Conservation (phyloP, 352 stramenopile genomes). For the Phytophthora idaei region DNA sequence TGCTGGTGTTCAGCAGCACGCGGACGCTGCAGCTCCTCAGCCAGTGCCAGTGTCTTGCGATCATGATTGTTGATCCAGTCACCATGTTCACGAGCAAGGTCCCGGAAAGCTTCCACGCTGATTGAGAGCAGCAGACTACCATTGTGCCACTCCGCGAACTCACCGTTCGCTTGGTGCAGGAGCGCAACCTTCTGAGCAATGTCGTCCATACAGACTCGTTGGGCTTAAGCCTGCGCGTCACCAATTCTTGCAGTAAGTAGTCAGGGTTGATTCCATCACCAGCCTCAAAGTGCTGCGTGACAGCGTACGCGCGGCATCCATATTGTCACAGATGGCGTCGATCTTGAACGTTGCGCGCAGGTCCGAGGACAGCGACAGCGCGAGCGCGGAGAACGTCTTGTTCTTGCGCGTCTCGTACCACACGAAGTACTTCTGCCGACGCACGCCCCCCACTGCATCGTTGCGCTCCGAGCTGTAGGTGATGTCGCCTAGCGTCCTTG, state of each 20-base stretch:
- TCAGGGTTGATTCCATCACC: constrained; percentile 7
- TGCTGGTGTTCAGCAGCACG: neutral
- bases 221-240: neutral
- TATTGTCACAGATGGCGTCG: constrained; percentile 7
- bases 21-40: neutral
- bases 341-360: constrained; percentile 10
- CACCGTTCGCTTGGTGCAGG: neutral
- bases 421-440: neutral
- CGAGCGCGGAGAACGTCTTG: constrained; percentile 13
- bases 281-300: constrained; percentile 7
- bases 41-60: neutral
- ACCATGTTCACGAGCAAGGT: neutral
- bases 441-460: neutral
- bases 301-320: constrained; percentile 6
- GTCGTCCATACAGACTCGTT: constrained; percentile 5
- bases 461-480: constrained; percentile 3
- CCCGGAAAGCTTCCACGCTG: neutral
- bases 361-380: constrained; percentile 8
- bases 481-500: constrained; percentile 4
- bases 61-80: neutral
- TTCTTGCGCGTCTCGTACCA: constrained; percentile 7
- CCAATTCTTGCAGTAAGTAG: constrained; percentile 6
- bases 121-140: neutral
- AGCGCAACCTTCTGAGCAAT: neutral
- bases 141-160: neutral